Base-by-base conservation (phyloP, 1,284 basidiomycete species). In the Cutaneotrichosporon cavernicola region DNA sequence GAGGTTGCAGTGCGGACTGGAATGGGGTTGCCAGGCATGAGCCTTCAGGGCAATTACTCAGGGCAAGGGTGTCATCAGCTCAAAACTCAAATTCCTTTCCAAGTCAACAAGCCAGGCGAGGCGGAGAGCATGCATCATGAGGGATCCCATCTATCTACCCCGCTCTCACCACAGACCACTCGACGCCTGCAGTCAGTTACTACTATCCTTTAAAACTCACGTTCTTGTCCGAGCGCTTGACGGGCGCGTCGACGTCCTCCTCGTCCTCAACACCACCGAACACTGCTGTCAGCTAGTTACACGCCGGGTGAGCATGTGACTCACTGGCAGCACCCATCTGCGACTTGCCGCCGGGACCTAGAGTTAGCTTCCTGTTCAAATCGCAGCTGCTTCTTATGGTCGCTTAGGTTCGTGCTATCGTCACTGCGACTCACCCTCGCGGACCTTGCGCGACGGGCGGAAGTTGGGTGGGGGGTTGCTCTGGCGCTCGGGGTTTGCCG, bases 191-290 rank as follows among this genome's bases (percentile, higher is more conserved):
- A 30, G 62, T 63, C 52, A 63, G 62, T 52, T 46, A 3, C 18
- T 2, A 8, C 7, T 4, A 10, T 14, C 11, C 30, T 14, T 9
- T n/a, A 4, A 8, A 43, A 69, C 73, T 65, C 58, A 74, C 74
- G 56, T 61, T 56, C 64, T 75, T 69, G 46, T 73, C 69, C 65
- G 72, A 74, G 52, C 68, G 63, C 14, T 69, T 70, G 18, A 67
- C 64, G 3, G 72, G 68, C 9, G 70, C 68, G 22, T 69, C 63
- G 63, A 56, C 70, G 40, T 74, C 74, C 10, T 73, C 75, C 69
- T 77, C 76, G 49, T 73, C 72, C 61, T 76, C 75, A 68, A 74
- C 74, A 31, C 76, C 76, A 50, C 77, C 77, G 47, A 80, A 80
- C 65, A 80, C 73, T 60, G 43, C 38, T n/a, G 40, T 67, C 46